These are phyloP conservation scores for Dionaea muscipula DNA, from an alignment of 179 eudicot genomes.

Conservation along the genomic window DNA sequence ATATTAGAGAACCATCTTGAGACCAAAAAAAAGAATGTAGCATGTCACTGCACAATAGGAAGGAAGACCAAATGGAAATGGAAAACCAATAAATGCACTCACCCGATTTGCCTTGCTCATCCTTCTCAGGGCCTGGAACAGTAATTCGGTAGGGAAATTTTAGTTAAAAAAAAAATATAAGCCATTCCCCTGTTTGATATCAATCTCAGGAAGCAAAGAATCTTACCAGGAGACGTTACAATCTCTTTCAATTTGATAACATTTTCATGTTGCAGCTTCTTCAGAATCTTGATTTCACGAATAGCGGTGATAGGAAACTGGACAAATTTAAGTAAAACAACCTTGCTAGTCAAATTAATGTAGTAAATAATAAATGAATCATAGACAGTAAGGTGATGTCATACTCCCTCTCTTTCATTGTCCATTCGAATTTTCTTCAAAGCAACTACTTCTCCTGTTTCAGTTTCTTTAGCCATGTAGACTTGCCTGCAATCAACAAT, in stretches of 20 bases:
- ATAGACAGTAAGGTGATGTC: background rate
- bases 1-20: background rate
- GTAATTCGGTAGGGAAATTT: conserved; percentile 3
- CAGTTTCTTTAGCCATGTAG: conserved; percentile 64
- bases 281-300: conserved; percentile 85
- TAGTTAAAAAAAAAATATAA: background rate
- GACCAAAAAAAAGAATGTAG: background rate
- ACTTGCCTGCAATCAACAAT: conserved; percentile 50
- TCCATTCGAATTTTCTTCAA: conserved; percentile 90
- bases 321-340: conserved; percentile 12
- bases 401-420: conserved; percentile 89
- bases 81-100: conserved; percentile 13
- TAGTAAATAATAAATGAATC: background rate
- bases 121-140: conserved; percentile 64
- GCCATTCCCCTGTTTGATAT: background rate
- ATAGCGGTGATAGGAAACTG: conserved; percentile 96
- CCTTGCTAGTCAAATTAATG: background rate
- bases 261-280: conserved; percentile 94
- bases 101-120: conserved; percentile 76
- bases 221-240: conserved; percentile 79
- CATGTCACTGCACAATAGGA: background rate
- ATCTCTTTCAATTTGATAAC: conserved; percentile 84
- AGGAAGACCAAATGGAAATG: background rate
- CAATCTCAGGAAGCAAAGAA: conserved; percentile 1
- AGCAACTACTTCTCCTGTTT: conserved; percentile 86